Conservation (phyloP, 1,139 yeast genomes). For the Yamadazyma atlantica region DNA sequence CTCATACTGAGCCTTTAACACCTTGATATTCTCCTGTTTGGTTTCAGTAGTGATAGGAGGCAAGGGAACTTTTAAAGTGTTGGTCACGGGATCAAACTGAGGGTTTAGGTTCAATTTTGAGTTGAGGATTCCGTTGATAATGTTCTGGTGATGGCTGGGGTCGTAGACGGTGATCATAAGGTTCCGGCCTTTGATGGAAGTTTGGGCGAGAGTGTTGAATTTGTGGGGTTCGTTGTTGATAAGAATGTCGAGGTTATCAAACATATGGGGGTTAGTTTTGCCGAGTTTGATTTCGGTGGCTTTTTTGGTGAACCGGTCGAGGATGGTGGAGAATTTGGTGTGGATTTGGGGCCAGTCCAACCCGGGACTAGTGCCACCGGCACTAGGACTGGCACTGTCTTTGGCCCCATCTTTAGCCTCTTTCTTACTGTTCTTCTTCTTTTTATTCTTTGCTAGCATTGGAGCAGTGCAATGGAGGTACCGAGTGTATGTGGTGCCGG, state of each 20-base stretch:
- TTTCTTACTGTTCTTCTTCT: constrained; percentile 9
- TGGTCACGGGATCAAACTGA: constrained; percentile 72
- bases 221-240: constrained; percentile 43
- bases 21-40: constrained; percentile 56
- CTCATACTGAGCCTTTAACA: constrained; percentile 64
- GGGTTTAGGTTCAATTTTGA: constrained; percentile 77
- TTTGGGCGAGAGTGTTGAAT: constrained; percentile 70
- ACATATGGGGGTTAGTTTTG: constrained; percentile 61
- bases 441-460: constrained; percentile 8
- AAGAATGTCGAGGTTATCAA: constrained; percentile 59
- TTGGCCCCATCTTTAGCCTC: background rate
- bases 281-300: constrained; percentile 68
- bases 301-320: constrained; percentile 54
- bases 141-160: constrained; percentile 65
- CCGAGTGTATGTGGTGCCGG: background rate
- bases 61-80: constrained; percentile 68
- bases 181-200: constrained; percentile 70
- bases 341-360: constrained; percentile 44
- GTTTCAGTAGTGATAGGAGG: constrained; percentile 77
- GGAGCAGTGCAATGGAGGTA: background rate
- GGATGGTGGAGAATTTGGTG: constrained; percentile 44
- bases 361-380: no score
- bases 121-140: constrained; percentile 68
- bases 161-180: constrained; percentile 80
- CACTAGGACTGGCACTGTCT: no score